These are phyloP conservation scores for Botrytis medusae DNA, from an alignment of 2,329 filamentous ascomycete genomes.

Conservation along the genomic window DNA sequence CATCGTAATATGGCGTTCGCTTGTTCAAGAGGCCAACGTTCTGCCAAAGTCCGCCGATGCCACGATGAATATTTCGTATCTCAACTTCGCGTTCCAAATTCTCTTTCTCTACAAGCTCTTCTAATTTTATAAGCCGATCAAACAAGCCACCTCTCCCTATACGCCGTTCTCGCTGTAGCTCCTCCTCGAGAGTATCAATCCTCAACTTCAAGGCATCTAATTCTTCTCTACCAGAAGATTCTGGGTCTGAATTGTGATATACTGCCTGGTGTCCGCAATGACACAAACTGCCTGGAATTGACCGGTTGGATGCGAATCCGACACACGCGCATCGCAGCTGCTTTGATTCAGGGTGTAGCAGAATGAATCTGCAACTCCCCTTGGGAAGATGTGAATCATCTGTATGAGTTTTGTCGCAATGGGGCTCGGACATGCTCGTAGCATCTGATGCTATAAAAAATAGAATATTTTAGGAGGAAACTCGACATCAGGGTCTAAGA, in stretches of 20 bases:
- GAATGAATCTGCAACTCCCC: slow-evolving; percentile 60
- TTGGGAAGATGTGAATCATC: slow-evolving; percentile 52
- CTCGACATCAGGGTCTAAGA: slow-evolving; percentile 6
- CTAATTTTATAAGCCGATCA: slow-evolving; percentile 44
- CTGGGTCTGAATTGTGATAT: slow-evolving; percentile 52
- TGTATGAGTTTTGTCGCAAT: slow-evolving; percentile 34
- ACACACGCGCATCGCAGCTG: slow-evolving; percentile 60
- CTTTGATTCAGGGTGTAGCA: slow-evolving; percentile 56
- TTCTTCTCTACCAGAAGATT: slow-evolving; percentile 49
- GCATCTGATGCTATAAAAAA: slow-evolving; percentile 33
- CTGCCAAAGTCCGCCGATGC: slow-evolving; percentile 54
- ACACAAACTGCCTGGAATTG: slow-evolving; percentile 55
- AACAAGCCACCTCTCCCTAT: slow-evolving; percentile 32
- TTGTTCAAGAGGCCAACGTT: slow-evolving; percentile 50
- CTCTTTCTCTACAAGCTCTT: slow-evolving; percentile 55
- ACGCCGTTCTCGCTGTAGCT: slow-evolving; percentile 43
- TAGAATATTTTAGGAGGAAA: slow-evolving; percentile 31
- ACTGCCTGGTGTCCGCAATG: slow-evolving; percentile 61
- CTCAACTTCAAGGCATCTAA: slow-evolving; percentile 51
- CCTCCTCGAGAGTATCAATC: slow-evolving; percentile 47
- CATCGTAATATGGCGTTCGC: slow-evolving; percentile 52
- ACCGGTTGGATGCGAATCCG: slow-evolving; percentile 54
- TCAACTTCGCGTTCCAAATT: slow-evolving; percentile 53
- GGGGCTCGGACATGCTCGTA: slow-evolving; percentile 36
- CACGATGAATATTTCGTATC: slow-evolving; percentile 55